Evolutionary conservation across 441 rosid genomes (phyloP), one percentile per base, ranked within the genome.

Genomic region (Syzygium malaccense): DNA sequence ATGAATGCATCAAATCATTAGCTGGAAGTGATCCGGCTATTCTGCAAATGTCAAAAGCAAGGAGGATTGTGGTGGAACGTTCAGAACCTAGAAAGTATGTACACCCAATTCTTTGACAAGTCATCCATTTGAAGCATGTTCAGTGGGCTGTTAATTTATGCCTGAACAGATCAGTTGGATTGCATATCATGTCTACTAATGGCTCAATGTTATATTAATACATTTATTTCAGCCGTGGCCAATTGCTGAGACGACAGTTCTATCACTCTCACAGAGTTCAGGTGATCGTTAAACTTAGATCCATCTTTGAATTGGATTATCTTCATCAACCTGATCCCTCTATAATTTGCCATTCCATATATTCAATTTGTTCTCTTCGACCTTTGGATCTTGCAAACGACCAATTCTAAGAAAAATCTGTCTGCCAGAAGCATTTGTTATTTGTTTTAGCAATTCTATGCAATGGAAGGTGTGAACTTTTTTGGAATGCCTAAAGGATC

Each of bases 241-340:
- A 92, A 86, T 90, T 94, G 89, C 86, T 55, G 87, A 93, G 87
- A 83, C 92, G 94, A 54, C 94, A 88, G 90, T 93, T 92, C 91
- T 93, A 88, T 91, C 94, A 93, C 88, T 93, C 94, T 71, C 94
- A 92, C 90, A 91, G 95, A 89, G 94, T 93, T 89, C 95, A 94
- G 95, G 95, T 94, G 91, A 93, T 58, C 79, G 49, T 55, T 58
- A 64, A 18, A 32, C 49, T 86, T 57, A 25, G 48, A 71, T 33
- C 48, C 41, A 41, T 87, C 51, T 80, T 71, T 14, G 62, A 88
- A 85, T 28, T 45, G 45, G 30, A 25, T 55, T 86, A 71, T n/a
- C 37, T 48, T 37, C 48, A 19, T 68, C 41, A 33, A 17, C 58
- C 3, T 11, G 56, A 78, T 78, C 83, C 55, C 48, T 58, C 51